Percentiles rank a stretch among this genome's conserved stretches.
These are phyloP conservation scores for Cercospora sp. DNA, from an alignment of 2,329 filamentous ascomycete species.

Conservation along the genomic window DNA sequence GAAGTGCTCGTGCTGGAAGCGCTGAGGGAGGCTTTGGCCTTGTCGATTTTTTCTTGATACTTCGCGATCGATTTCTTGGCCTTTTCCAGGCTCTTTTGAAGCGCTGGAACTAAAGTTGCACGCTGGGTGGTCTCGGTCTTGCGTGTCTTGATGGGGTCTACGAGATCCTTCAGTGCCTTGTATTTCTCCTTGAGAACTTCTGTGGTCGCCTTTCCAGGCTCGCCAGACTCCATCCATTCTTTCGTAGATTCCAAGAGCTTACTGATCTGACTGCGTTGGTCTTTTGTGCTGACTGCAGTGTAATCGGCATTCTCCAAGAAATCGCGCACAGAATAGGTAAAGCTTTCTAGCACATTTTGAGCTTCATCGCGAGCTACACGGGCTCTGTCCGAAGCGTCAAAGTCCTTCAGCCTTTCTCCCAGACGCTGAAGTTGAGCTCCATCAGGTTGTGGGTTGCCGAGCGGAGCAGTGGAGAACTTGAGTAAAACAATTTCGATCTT, in stretches of 20 bases:
- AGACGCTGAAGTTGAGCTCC: conserved; percentile 61
- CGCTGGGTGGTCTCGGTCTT: conserved; percentile 70
- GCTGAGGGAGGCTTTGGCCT: conserved; percentile 47
- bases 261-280: conserved; percentile 66
- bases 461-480: conserved; percentile 45
- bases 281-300: conserved; percentile 66
- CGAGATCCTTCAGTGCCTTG: conserved; percentile 73
- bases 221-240: conserved; percentile 79
- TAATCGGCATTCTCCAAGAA: conserved; percentile 77
- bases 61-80: conserved; percentile 68
- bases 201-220: conserved; percentile 73
- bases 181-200: conserved; percentile 75
- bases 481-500: conserved; percentile 56
- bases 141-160: conserved; percentile 73
- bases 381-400: conserved; percentile 80
- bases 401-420: conserved; percentile 71
- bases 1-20: conserved; percentile 42
- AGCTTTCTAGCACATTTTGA: conserved; percentile 88
- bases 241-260: conserved; percentile 67
- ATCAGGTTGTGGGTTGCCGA: conserved; percentile 57
- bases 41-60: conserved; percentile 72
- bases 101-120: conserved; percentile 65
- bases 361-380: conserved; percentile 79
- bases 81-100: conserved; percentile 71
- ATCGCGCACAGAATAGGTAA: conserved; percentile 85